phyloP scores from a whole-genome alignment of 805 yeast species.

The Candida glaebosa region DNA sequence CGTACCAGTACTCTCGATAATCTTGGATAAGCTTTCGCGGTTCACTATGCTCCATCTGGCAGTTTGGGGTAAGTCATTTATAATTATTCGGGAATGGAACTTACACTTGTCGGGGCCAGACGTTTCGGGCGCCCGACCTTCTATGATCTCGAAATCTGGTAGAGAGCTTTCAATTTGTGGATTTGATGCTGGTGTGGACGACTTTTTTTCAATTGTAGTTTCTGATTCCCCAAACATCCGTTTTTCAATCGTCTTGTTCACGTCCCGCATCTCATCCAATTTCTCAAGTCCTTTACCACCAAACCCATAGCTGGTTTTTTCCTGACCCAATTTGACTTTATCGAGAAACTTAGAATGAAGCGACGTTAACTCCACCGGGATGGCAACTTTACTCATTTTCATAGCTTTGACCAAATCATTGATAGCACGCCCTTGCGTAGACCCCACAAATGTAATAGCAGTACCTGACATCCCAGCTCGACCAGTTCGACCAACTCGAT shows the following conservation, averaged over 20 bases:
- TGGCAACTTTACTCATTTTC: constrained; percentile 47
- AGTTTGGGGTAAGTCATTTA: constrained; percentile 82
- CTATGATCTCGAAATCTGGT: constrained; percentile 47
- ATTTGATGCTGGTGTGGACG: not conserved
- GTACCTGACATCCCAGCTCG: constrained; percentile 79
- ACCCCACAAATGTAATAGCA: constrained; percentile 57
- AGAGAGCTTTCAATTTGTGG: constrained; percentile 10
- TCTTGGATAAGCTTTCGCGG: constrained; percentile 56
- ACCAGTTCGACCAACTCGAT: constrained; percentile 94
- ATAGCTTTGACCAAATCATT: constrained; percentile 69
- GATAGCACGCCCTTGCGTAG: constrained; percentile 60
- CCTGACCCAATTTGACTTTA: constrained; percentile 65
- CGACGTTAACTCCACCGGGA: constrained; percentile 47
- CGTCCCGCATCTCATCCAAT: constrained; percentile 59
- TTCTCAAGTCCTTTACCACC: constrained; percentile 91
- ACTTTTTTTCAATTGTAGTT: constrained; percentile 14
- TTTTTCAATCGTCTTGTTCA: constrained; percentile 47
- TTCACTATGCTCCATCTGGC: constrained; percentile 78
- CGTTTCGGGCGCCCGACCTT: constrained; percentile 51
- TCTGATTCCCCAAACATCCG: constrained; percentile 44
- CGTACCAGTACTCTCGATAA: constrained; percentile 68
- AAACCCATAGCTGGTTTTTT: constrained; percentile 69
- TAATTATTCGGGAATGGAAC: constrained; percentile 65
- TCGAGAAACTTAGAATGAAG: constrained; percentile 55
- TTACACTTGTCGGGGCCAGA: constrained; percentile 52